These are phyloP conservation scores for Trichoderma virens DNA, from an alignment of 495 filamentous ascomycete genomes.

Conservation along the genomic window DNA sequence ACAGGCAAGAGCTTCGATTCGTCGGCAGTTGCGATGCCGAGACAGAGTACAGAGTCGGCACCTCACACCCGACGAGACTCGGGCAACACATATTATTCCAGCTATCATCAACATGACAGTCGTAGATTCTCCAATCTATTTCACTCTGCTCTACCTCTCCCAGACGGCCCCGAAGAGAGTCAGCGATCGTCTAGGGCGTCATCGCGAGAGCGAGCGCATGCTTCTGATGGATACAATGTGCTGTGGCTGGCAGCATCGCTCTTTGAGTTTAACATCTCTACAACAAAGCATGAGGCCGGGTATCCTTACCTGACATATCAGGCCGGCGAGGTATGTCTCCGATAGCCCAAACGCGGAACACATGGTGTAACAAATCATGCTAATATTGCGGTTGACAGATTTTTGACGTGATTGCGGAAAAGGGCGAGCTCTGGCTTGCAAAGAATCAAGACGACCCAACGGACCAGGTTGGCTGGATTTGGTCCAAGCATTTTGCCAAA, in stretches of 20 bases:
- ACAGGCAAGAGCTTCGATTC: constrained; percentile 47
- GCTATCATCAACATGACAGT: constrained; percentile 29
- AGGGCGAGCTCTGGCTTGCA: constrained; percentile 96
- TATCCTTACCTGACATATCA: constrained; percentile 96
- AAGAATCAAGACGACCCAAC: constrained; percentile 87
- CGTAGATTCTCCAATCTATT: constrained; percentile 61
- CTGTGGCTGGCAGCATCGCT: constrained; percentile 90
- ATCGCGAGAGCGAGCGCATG: constrained; percentile 36
- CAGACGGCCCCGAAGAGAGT: constrained; percentile 49
- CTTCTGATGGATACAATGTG: constrained; percentile 38
- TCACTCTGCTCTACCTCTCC: constrained; percentile 78
- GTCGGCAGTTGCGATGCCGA: constrained; percentile 22
- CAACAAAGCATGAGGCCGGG: constrained; percentile 82
- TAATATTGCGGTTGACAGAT: constrained; percentile 40
- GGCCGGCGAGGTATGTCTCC: constrained; percentile 64
- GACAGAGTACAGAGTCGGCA: constrained; percentile 37
- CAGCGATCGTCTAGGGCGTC: constrained; percentile 42
- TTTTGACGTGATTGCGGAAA: constrained; percentile 86
- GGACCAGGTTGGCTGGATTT: constrained; percentile 88
- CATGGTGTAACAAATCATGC: background rate
- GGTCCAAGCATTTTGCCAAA: constrained; percentile 94
- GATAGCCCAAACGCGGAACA: background rate
- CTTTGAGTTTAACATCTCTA: constrained; percentile 94
- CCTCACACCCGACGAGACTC: constrained; percentile 37
- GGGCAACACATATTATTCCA: constrained; percentile 37